Base-by-base conservation (phyloP, 345 rosid species). In the Eutrema yunnanense region DNA sequence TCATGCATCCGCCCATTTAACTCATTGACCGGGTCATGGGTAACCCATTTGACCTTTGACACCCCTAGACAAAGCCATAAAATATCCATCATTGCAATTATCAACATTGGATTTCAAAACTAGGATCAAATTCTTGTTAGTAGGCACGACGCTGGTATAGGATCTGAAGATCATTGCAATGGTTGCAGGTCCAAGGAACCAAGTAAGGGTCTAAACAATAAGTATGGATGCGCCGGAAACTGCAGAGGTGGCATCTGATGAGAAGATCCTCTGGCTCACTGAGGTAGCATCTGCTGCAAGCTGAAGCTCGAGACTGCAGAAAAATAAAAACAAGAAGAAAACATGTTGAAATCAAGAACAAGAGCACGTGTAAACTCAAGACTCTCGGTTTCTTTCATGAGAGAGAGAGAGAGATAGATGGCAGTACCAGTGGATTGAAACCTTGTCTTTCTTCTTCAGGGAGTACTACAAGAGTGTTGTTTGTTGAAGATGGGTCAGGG, bases 201-300 rank as follows among this genome's bases (percentile, higher is more conserved):
- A 89, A 38, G 36, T 82, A 86, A 69, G 97, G 96, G 75, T 95
- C 97, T 64, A 95, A 82, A 66, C 96, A 92, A 80, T 92, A 88
- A 22, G 84, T 74, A 81, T 92, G 96, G 19, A 95, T 86, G 56
- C 86, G 80, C 53, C 84, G 80, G 57, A 72, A 69, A 54, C 76
- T 83, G 82, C 99, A 95, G 12, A 83, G 63, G 54, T 88, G 85
- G 63, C 97, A 95, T 54, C 80, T 80, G 41, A 90, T 61, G 4
- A 92, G 86, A 59, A 58, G 90, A 33, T 95, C 97, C 67, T 79
- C 89, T 1, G 99, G 96, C 71, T 95, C 97, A 34, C 79, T 82
- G 19, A 38, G 75, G 69, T 47, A 69, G 76, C 99, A 95, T 80
- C 67, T 79, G 36, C 68, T 62, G 62, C 99, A 95, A 61, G 73